Conservation (phyloP, 2,329 filamentous ascomycete species). For the Aspergillus luchuensis region DNA sequence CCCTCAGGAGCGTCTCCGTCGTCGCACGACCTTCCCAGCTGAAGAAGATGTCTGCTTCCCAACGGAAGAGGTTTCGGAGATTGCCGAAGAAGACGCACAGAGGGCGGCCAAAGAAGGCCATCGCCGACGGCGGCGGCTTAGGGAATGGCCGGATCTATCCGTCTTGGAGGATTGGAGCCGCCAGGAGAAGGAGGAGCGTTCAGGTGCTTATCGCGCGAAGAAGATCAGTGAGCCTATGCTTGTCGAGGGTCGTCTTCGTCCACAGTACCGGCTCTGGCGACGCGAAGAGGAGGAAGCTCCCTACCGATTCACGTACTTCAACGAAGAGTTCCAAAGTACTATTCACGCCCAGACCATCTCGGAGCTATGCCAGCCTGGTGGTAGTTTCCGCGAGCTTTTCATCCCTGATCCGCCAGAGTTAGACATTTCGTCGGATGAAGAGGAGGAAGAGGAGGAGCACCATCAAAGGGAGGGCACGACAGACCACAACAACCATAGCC, state of each 20-base stretch:
- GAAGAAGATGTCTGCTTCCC: constrained; percentile 94
- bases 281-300: constrained; percentile 85
- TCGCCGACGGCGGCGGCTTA: constrained; percentile 61
- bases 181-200: constrained; percentile 85
- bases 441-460: constrained; percentile 48
- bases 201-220: constrained; percentile 79
- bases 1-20: constrained; percentile 42
- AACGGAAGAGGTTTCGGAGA: constrained; percentile 73
- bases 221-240: constrained; percentile 92
- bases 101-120: constrained; percentile 51
- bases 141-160: constrained; percentile 82
- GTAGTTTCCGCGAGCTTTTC: constrained; percentile 84
- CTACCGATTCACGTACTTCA: constrained; percentile 97
- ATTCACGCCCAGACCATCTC: constrained; percentile 96
- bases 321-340: constrained; percentile 92
- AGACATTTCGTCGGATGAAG: constrained; percentile 71
- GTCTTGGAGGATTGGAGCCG: constrained; percentile 86
- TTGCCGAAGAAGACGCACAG: constrained; percentile 71
- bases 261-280: constrained; percentile 79
- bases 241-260: constrained; percentile 83
- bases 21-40: constrained; percentile 64
- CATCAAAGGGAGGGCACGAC: constrained; percentile 25
- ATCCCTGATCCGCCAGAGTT: constrained; percentile 79
- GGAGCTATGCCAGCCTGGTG: constrained; percentile 82
- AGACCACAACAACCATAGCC: constrained; percentile 19